Evolutionary conservation across 1,284 basidiomycete genomes (phyloP), one percentile per base, ranked within the genome.

Genomic region (Volvariella surrecta): DNA sequence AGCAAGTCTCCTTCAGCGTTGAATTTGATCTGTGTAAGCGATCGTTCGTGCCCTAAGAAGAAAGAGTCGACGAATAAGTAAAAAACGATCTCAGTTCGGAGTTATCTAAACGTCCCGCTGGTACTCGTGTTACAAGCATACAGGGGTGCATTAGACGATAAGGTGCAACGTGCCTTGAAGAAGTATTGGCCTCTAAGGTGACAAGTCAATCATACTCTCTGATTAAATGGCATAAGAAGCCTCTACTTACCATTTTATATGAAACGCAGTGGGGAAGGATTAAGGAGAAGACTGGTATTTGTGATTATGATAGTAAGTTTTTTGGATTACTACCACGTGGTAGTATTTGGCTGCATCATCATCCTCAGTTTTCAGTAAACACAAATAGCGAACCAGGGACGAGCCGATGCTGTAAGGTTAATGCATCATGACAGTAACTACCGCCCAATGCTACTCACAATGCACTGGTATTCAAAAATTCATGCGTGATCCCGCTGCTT

Each of bases 1-100:
- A 99, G 76, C 10, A 99, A 73, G 64, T 99, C 95, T 52, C 95
- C 95, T 62, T 99, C 95, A 45, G 74, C 68, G 73, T 99, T 99
- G 76, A 94, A 91, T 68, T 88, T 89, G 74, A 92, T 86, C 68
- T 95, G 91, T n/a, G 93, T 97, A 59, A 99, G 74, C 48, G 96
- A 90, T 58, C 95, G 91, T 73, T 98, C 94, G 71, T 99, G 95
- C 53, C 95, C 94, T 86, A 19, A 7, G 37, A 37, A 20, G 44
- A 37, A 51, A 44, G 46, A 43, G 11, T 28, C 24, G 24, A 28
- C 6, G 24, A 6, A 11, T 28, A 51, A 32, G 49, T 46, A 22
- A 11, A 28, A 6, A 11, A 6, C 11, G 24, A 11, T 11, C 6
- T 28, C 11, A 11, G 24, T 28, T 28, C 6, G 6, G 24, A 11